Base-by-base conservation (phyloP, 2,329 filamentous ascomycete species). In the Phyllosticta paracitricarpa region DNA sequence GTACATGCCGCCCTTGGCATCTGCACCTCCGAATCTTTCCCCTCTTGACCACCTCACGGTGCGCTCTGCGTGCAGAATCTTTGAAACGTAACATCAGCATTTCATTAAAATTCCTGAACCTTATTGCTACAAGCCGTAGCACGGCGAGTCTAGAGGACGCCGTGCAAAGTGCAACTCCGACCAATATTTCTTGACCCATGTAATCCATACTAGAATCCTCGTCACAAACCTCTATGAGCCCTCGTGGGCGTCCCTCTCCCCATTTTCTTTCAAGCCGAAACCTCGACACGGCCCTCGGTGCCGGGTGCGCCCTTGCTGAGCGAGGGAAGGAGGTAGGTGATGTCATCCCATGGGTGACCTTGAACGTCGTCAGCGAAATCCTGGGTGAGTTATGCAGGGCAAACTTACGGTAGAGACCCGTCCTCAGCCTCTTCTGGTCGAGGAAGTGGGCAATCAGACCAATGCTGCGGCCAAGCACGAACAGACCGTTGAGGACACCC, bases 401-500 rank as follows among this genome's bases (percentile, higher is more conserved):
- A 40, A 19, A 56, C 54, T 56, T 19, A 28, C 94, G 89, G 89
- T 99, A 99, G 67, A 99, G 86, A 76, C 94, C 94, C 73, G 94
- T 99, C 72, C 93, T 89, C 78, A 99, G 85, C 79, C 94, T 87
- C 92, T 99, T 99, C 86, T 99, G 94, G 82, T 99, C 94, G 71
- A 99, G 87, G 85, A 93, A 97, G 81, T 99, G 94, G 73, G 94
- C 94, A 88, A 99, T 99, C 68, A 99, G 84, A 89, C 94, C 94
- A 73, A 99, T 99, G 77, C 86, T 91, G 74, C 94, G 89, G 73
- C 94, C 94, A 64, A 99, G 86, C 55, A 99, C 94, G 83, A 99
- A 99, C 64, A 99, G 89, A 82, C 94, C 94, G 84, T 99, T 99
- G 71, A 99, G 87, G 56, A 99, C 94, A 84, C 94, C 94, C 92